Conservation (phyloP, 139 green algal genomes). For the Auxenochlorella protothecoides region DNA sequence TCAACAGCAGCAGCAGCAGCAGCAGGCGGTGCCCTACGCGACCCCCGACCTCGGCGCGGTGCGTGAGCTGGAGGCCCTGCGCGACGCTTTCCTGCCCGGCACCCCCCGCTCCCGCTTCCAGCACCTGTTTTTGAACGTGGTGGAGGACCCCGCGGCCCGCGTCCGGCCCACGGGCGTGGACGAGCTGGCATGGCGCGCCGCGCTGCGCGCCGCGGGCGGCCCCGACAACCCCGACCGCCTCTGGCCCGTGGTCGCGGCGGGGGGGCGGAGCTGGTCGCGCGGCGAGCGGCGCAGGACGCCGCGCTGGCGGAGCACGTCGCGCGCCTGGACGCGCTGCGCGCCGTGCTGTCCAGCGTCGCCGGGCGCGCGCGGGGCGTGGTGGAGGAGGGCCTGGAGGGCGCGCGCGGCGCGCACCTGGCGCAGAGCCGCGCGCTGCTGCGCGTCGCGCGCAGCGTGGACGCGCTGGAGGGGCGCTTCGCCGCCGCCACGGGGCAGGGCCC, state of each 20-base stretch:
- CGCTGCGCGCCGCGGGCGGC: constrained; percentile 43
- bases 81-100: constrained; percentile 21
- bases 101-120: constrained; percentile 46
- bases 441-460: constrained; percentile 18
- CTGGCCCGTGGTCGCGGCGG: constrained; percentile 56
- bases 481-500: constrained; percentile 13
- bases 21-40: constrained; percentile 1
- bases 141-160: constrained; percentile 43
- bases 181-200: constrained; percentile 63
- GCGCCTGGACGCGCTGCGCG: constrained; percentile 19
- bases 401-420: not conserved
- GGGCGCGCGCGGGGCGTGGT: no score
- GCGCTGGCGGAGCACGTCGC: constrained; percentile 31
- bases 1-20: not conserved
- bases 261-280: constrained; percentile 55
- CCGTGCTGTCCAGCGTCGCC: no score
- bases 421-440: constrained; percentile 3
- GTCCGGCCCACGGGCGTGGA: constrained; percentile 52
- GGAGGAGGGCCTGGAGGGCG: no score
- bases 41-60: constrained; percentile 21
- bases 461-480: constrained; percentile 35
- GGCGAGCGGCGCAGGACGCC: constrained; percentile 27
- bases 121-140: constrained; percentile 58
- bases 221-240: constrained; percentile 46
- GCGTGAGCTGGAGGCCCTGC: constrained; percentile 33